Conservation (phyloP, 1,139 yeast genomes). For the Saccharomyces hybrid region DNA sequence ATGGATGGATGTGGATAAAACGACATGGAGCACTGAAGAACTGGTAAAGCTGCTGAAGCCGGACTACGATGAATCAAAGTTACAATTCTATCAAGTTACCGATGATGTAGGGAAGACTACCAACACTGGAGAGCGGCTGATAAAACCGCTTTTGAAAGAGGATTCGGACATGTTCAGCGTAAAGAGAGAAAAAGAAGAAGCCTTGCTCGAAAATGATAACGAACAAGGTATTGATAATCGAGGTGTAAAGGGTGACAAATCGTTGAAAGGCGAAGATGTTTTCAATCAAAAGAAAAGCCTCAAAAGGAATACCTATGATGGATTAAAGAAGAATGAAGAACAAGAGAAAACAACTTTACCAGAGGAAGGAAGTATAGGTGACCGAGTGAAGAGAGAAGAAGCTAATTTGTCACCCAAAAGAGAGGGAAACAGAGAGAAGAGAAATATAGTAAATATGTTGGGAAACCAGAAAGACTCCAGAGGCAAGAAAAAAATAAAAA, state of each 20-base stretch:
- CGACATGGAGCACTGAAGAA: conserved; percentile 38
- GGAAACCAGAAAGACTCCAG: conserved; percentile 1
- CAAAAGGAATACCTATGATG: neutral
- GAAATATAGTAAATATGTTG: conserved; percentile 9
- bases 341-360: neutral
- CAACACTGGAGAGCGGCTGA: conserved; percentile 43
- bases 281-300: conserved; percentile 2
- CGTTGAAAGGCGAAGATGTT: neutral
- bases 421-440: conserved; percentile 2
- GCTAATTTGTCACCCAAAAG: conserved; percentile 1
- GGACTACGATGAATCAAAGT: conserved; percentile 34
- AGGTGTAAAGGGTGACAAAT: conserved; percentile 4
- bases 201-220: conserved; percentile 3
- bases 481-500: conserved; percentile 2
- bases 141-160: conserved; percentile 35
- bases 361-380: neutral
- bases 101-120: conserved; percentile 58
- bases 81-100: conserved; percentile 51
- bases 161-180: conserved; percentile 13
- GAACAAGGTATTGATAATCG: conserved; percentile 3
- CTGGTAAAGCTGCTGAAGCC: conserved; percentile 37
- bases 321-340: neutral
- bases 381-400: conserved; percentile 3
- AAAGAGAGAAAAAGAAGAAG: conserved; percentile 10
- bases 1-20: conserved; percentile 47